phyloP scores from a whole-genome alignment of 257 asterid genomes.

The Primulina huaijiensis region DNA sequence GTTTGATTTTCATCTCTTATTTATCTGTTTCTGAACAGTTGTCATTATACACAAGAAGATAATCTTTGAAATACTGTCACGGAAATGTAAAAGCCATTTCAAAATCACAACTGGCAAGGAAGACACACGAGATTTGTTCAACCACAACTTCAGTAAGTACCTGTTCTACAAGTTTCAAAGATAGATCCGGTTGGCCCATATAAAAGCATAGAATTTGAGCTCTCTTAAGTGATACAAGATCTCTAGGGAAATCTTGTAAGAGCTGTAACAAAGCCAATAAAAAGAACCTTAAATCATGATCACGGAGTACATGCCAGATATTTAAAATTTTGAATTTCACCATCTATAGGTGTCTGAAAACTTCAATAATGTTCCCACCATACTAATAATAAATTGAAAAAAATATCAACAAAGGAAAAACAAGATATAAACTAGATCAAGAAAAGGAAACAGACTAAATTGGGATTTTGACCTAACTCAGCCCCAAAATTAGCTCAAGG shows the following conservation, averaged over 20 bases:
- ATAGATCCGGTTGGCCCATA: slow-evolving; percentile 78
- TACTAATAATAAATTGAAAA: neutral
- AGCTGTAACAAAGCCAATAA: slow-evolving; percentile 42
- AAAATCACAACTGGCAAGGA: neutral
- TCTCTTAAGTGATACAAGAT: slow-evolving; percentile 74
- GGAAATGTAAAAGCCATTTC: slow-evolving; percentile 1
- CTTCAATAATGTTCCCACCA: neutral
- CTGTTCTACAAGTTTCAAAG: slow-evolving; percentile 74
- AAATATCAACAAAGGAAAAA: slow-evolving; percentile 4
- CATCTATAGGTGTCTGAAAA: neutral
- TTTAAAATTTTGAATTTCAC: too few species aligned
- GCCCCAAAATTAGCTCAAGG: too few species aligned
- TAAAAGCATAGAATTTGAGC: slow-evolving; percentile 85
- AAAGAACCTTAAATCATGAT: slow-evolving; percentile 18
- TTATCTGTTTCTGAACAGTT: neutral
- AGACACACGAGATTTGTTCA: slow-evolving; percentile 1
- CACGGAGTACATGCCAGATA: neutral
- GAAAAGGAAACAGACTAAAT: too few species aligned
- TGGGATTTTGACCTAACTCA: too few species aligned
- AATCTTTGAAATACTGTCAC: slow-evolving; percentile 1
- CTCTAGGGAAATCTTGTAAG: slow-evolving; percentile 74
- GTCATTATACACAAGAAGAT: neutral
- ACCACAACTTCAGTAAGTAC: slow-evolving; percentile 29
- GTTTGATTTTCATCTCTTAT: neutral
- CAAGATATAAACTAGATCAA: neutral